Percentiles rank a stretch among this genome's conserved stretches.
These are phyloP conservation scores for Ophiostoma piceae DNA, from an alignment of 2,329 filamentous ascomycete genomes.

Conservation along the genomic window DNA sequence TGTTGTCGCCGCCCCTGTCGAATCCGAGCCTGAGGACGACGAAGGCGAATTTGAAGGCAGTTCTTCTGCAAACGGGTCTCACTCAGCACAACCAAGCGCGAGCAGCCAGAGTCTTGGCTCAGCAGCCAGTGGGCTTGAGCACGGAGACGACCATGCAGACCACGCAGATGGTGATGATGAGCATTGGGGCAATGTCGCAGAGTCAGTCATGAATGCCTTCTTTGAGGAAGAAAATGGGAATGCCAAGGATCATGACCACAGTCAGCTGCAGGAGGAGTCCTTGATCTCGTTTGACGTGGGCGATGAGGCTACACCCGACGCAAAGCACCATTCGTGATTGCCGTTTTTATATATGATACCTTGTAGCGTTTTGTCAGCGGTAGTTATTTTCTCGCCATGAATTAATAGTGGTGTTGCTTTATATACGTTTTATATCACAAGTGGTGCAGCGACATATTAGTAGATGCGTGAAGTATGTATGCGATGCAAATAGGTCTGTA, in stretches of 20 bases:
- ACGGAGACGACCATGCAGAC: not conserved
- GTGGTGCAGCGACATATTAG: not conserved
- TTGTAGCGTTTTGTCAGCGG: not conserved
- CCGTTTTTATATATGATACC: not conserved
- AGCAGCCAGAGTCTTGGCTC: not conserved
- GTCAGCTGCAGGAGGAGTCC: not conserved
- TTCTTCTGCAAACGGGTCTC: not conserved
- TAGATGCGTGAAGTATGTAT: not conserved
- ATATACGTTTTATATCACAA: too few relatives aligned
- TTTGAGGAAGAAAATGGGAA: conserved; percentile 6
- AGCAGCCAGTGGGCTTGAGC: not conserved
- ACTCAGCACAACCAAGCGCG: not conserved
- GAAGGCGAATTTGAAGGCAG: not conserved
- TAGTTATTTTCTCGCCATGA: not conserved
- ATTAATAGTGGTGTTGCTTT: not conserved
- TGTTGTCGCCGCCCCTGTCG: conserved; percentile 26
- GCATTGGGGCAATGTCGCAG: conserved; percentile 23
- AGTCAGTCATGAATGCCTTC: conserved; percentile 22
- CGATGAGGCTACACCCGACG: not conserved
- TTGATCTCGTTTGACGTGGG: conserved; percentile 11
- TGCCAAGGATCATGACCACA: not conserved
- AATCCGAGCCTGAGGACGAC: conserved; percentile 23
- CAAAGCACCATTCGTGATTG: not conserved
- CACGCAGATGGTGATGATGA: conserved; percentile 16
- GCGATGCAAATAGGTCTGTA: not conserved